Base-by-base conservation (phyloP, 768 basidiomycete species). In the Tulasnella sp. region DNA sequence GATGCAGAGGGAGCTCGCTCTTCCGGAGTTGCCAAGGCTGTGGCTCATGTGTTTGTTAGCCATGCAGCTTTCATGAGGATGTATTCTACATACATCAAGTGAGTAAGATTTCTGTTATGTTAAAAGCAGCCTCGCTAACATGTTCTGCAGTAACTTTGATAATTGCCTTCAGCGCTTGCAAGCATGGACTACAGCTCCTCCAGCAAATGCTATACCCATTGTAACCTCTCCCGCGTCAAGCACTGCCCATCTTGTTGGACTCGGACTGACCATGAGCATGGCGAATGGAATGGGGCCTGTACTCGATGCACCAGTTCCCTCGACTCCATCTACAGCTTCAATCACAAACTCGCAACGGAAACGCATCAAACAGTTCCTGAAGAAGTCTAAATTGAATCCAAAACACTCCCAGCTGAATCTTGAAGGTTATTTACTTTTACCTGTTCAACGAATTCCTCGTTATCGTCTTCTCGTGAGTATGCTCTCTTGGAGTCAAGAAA, bases 31-130 rank as follows among this genome's bases (percentile, higher is more conserved):
- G 88, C 87, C 0, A 83, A 75, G 53, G 73, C 77, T 12, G 82
- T 99, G 32, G 92, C 87, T 5, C 75, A 81, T 52, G 90, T 87
- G 41, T 99, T 98, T 66, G 69, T 88, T 48, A 85, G 83, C 47
- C 91, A 99, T 65, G 87, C 90, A 27, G 90, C 93, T 3, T 96
- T 96, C 70, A 89, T 99, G 87, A 87, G 73, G 69, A 96, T 98
- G 84, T 99, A 99, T 64, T 91, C 90, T 28, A 85, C 83, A 37
- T 99, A 96, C 64, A 93, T 93, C 72, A 96, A 98, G 88, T 90
- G 63, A 62, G 83, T 55, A 29, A 33, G 5, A 20, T 37, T 43
- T 44, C 37, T 48, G 34, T 31, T 52, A 43, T 29, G 39, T 25
- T 13, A 47, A 31, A 54, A 28, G 19, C 13, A 6, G 35, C 32